These are phyloP conservation scores for Trametes cingulata DNA, from an alignment of 768 basidiomycete genomes.

Conservation along the genomic window DNA sequence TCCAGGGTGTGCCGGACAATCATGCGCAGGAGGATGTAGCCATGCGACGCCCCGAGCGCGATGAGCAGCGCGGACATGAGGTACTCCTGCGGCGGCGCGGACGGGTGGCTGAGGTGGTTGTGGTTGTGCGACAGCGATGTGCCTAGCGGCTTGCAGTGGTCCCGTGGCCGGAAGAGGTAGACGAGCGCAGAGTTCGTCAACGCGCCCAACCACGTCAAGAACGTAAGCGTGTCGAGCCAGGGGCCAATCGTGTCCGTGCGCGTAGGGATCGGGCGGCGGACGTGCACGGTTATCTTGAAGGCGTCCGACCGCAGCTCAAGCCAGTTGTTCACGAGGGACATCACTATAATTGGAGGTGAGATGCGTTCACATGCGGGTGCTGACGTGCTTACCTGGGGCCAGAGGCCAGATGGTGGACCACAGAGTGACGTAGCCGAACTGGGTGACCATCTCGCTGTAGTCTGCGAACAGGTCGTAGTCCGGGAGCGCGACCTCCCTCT, in stretches of 20 bases:
- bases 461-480: conserved; percentile 83
- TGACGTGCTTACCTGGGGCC: conserved; percentile 55
- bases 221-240: conserved; percentile 87
- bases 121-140: conserved; percentile 30
- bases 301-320: conserved; percentile 92
- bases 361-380: not conserved
- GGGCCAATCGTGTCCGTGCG: conserved; percentile 92
- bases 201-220: conserved; percentile 88
- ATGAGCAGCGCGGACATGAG: conserved; percentile 41
- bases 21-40: conserved; percentile 67
- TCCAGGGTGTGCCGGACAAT: conserved; percentile 70
- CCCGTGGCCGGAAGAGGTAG: conserved; percentile 75
- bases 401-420: conserved; percentile 97
- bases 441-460: conserved; percentile 95
- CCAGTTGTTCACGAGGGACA: conserved; percentile 91
- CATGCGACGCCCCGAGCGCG: conserved; percentile 84
- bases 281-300: conserved; percentile 89
- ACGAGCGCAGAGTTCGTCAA: conserved; percentile 89
- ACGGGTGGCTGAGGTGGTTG: conserved; percentile 17
- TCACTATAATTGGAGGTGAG: conserved; percentile 32
- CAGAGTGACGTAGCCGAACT: conserved; percentile 89
- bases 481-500: conserved; percentile 76
- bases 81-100: conserved; percentile 25
- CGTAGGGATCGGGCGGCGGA: conserved; percentile 80
- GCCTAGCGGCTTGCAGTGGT: conserved; percentile 30